Evolutionary conservation across 2,329 filamentous ascomycete genomes (phyloP).

Genomic region (Drechslerella coelobrocha): DNA sequence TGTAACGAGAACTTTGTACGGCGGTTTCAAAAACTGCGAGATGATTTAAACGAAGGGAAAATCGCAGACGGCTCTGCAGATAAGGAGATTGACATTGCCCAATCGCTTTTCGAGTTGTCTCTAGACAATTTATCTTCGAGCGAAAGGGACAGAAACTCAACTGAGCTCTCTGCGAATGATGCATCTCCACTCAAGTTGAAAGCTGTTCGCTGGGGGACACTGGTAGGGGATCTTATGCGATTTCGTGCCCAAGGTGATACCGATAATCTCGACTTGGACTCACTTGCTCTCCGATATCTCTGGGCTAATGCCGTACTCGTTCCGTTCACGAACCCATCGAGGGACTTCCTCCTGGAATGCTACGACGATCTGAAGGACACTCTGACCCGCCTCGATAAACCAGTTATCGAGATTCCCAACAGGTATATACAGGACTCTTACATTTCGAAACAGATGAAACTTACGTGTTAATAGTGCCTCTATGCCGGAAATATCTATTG

Average conservation of each 20-base stretch:
- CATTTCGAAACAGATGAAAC: conserved; percentile 57
- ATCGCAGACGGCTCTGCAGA: conserved; percentile 13
- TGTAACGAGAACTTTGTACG: conserved; percentile 53
- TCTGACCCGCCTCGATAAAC: conserved; percentile 62
- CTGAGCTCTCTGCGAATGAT: conserved; percentile 50
- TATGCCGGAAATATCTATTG: conserved; percentile 83
- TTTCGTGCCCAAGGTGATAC: conserved; percentile 52
- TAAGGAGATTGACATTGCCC: conserved; percentile 60
- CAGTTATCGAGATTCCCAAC: conserved; percentile 65
- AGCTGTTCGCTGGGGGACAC: conserved; percentile 52
- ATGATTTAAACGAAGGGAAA: conserved; percentile 41
- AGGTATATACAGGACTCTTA: conserved; percentile 7
- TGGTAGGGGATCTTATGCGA: conserved; percentile 53
- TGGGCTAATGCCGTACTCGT: conserved; percentile 68
- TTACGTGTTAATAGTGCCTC: conserved; percentile 74
- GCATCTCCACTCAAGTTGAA: conserved; percentile 48
- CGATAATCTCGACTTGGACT: conserved; percentile 52
- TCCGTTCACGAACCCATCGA: conserved; percentile 52
- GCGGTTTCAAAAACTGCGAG: conserved; percentile 51
- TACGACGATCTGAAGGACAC: conserved; percentile 65
- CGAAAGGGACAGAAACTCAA: conserved; percentile 51
- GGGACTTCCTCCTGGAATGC: conserved; percentile 54
- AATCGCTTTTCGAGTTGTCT: conserved; percentile 70
- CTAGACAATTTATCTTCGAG: conserved; percentile 62
- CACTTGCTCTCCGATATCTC: conserved; percentile 62